phyloP scores from a whole-genome alignment of 306 rosid genomes.

The Pachyrhizus erosus region DNA sequence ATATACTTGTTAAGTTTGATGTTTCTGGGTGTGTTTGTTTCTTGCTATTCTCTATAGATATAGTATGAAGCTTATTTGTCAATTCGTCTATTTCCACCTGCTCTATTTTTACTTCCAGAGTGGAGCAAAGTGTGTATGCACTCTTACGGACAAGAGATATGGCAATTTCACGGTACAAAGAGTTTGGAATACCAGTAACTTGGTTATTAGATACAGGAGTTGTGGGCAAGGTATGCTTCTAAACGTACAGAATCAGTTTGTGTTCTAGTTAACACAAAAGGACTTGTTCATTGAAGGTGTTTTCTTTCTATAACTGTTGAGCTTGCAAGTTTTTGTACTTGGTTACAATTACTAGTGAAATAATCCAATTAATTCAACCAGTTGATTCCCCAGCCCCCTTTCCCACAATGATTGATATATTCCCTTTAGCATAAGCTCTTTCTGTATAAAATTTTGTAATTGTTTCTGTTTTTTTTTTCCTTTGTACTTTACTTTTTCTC shows the following conservation, averaged over 20 bases:
- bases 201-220: constrained; percentile 87
- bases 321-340: neutral
- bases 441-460: neutral
- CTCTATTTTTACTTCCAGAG: constrained; percentile 52
- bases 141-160: constrained; percentile 84
- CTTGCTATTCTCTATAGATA: constrained; percentile 7
- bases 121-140: constrained; percentile 82
- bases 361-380: neutral
- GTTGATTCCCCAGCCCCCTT: neutral
- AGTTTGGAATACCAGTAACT: constrained; percentile 81
- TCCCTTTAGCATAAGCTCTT: neutral
- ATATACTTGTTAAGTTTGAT: neutral
- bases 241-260: neutral
- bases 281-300: neutral
- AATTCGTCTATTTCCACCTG: constrained; percentile 3
- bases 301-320: constrained; percentile 17
- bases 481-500: neutral
- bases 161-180: constrained; percentile 80
- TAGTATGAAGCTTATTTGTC: constrained; percentile 12
- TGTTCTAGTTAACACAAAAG: neutral
- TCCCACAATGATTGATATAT: neutral
- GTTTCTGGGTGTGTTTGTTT: neutral
- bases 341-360: neutral
- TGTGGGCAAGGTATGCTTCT: constrained; percentile 78
- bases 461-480: neutral